Evolutionary conservation across 257 asterid genomes (phyloP).

Genomic region (Solanum chilense): DNA sequence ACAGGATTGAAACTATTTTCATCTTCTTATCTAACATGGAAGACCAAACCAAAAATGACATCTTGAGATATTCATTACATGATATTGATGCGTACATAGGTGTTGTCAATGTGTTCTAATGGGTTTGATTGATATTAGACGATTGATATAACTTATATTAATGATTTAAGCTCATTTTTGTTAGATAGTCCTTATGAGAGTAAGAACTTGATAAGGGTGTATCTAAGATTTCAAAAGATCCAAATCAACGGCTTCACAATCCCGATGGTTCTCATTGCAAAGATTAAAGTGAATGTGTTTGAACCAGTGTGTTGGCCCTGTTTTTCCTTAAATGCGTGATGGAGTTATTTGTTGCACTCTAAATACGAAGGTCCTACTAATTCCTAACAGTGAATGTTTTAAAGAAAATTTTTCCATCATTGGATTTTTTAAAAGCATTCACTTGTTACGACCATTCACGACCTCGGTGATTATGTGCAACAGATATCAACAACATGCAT

Average conservation of each 20-base stretch:
- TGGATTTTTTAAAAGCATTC: too few species aligned
- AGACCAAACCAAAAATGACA: too few species aligned
- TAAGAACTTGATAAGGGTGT: slow-evolving; percentile 6
- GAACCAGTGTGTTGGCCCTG: neutral
- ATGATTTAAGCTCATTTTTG: too few species aligned
- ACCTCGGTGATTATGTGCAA: slow-evolving; percentile 61
- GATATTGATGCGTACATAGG: slow-evolving; percentile 24
- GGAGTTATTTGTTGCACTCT: slow-evolving; percentile 58
- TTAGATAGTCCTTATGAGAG: neutral
- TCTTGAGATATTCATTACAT: neutral
- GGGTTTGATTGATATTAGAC: slow-evolving; percentile 18
- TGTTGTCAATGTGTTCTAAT: slow-evolving; percentile 16
- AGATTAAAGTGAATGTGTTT: neutral
- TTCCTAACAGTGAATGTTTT: slow-evolving; percentile 40
- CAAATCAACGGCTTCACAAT: slow-evolving; percentile 8
- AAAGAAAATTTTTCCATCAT: too few species aligned
- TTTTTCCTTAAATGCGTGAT: slow-evolving; percentile 33
- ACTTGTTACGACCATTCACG: neutral
- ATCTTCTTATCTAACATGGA: neutral
- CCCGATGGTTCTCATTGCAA: neutral
- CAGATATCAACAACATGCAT: slow-evolving; percentile 43
- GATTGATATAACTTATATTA: too few species aligned
- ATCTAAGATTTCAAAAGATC: slow-evolving; percentile 7
- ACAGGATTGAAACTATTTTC: neutral
- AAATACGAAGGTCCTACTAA: slow-evolving; percentile 45